Base-by-base conservation (phyloP, 2,329 filamentous ascomycete genomes). In the Fusarium sp. region DNA sequence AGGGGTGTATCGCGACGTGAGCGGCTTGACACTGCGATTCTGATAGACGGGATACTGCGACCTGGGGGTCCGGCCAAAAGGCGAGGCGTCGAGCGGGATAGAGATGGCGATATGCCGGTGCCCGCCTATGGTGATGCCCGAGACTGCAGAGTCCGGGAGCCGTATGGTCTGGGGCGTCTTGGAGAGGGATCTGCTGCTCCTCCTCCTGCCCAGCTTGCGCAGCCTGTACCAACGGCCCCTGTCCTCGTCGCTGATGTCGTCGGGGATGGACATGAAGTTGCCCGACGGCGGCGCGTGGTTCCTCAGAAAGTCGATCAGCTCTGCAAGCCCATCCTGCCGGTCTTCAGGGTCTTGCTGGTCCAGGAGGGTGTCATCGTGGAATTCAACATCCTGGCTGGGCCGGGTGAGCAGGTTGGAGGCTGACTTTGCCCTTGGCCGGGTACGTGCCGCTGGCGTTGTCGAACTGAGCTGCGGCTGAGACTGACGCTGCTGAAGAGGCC, bases 41-140 rank as follows among this genome's bases (percentile, higher is more conserved):
- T 76, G 72, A 43, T 79, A 79, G 17, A 82, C 75, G 12, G 82
- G 81, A 64, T 83, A 82, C 66, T 84, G 82, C 8, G 82, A 79
- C 56, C 79, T 76, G 22, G 79, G 76, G 35, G 71, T 74, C 38
- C 75, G 70, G 4, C 82, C 83, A 50, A 87, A 80, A 25, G 87
- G 84, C 6, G 84, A 85, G 66, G 88, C 82, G 71, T 89, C 85
- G 14, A 87, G 68, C 2, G 90, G 89, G 52, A 91, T 90, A 0
- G 89, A 90, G 61, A 91, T 91, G 67, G 89, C 88, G 71, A 91
- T 90, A 74, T 91, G 87, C 6, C 87, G 84, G 76, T 89, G 84
- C 2, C 89, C 89, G 4, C 83, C 85, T 8, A 80, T 87, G 0
- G 89, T 91, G 38, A 81, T 87, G 9, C 88, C 87, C 5, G 87